Percentiles rank a stretch among this genome's conserved stretches.
These are phyloP conservation scores for Eimeria acervulina DNA, from an alignment of 169 alveolate genomes.

Conservation along the genomic window DNA sequence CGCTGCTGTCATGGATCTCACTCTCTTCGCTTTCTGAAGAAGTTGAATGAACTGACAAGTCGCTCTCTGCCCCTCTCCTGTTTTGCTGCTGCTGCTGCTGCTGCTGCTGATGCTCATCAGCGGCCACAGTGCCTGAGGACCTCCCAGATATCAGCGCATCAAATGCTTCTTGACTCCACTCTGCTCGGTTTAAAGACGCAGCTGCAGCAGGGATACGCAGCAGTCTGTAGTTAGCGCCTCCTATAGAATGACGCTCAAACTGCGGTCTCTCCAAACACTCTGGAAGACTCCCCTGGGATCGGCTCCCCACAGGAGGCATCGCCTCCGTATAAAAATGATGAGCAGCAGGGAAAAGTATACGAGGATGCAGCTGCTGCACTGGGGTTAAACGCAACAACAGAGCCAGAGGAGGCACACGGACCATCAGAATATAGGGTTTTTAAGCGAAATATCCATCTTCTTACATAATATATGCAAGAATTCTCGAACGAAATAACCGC, in stretches of 20 bases:
- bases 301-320: conserved; percentile 12
- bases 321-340: background rate
- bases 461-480: background rate
- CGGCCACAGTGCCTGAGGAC: background rate
- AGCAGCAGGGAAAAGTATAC: background rate
- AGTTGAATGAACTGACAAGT: background rate
- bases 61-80: background rate
- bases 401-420: background rate
- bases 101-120: background rate
- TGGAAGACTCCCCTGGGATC: background rate
- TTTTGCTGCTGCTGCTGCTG: background rate
- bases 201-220: background rate
- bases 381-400: background rate
- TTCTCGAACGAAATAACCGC: no score
- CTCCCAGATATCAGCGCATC: background rate
- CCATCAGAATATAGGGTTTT: background rate
- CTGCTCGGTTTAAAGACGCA: background rate
- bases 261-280: conserved; percentile 36
- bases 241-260: background rate
- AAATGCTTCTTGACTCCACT: background rate
- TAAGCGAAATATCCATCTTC: background rate
- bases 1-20: background rate
- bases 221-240: background rate
- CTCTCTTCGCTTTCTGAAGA: background rate
- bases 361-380: background rate